A percentile compares a stretch with the other conserved stretches of the same genome.
phyloP scores from a whole-genome alignment of 768 basidiomycete genomes.

The Lactarius psammicola region DNA sequence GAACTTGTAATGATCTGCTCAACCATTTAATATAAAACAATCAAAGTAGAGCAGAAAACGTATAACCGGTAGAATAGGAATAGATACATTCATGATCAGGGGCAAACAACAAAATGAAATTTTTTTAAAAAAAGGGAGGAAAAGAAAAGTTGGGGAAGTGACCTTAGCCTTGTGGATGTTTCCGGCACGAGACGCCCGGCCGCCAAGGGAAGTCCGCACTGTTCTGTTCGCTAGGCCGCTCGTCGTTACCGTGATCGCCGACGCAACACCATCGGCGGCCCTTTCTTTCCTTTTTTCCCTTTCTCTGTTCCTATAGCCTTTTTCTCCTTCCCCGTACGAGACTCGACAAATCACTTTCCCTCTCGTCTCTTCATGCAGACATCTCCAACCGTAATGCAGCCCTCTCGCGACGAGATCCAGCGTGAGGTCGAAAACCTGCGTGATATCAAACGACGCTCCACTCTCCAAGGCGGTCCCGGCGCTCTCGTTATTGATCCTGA shows the following conservation, averaged over 20 bases:
- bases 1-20: too few species aligned
- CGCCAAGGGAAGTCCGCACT: background rate
- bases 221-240: conserved; percentile 2
- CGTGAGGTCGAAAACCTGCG: conserved; percentile 83
- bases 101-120: too few species aligned
- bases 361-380: conserved; percentile 1
- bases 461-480: conserved; percentile 69
- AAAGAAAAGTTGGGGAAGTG: background rate
- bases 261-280: conserved; percentile 10
- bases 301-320: background rate
- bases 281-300: background rate
- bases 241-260: conserved; percentile 20
- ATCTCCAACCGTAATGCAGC: conserved; percentile 48
- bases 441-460: conserved; percentile 82
- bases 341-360: background rate
- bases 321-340: background rate
- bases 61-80: too few species aligned
- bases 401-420: conserved; percentile 81
- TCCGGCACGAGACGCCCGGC: conserved; percentile 2
- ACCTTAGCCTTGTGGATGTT: background rate
- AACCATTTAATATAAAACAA: too few species aligned
- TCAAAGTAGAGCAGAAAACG: too few species aligned
- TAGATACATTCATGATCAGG: too few species aligned
- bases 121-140: too few species aligned
- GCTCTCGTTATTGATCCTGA: conserved; percentile 88